Evolutionary conservation across 139 green algal genomes (phyloP).

Genomic region (Microglena sp.): DNA sequence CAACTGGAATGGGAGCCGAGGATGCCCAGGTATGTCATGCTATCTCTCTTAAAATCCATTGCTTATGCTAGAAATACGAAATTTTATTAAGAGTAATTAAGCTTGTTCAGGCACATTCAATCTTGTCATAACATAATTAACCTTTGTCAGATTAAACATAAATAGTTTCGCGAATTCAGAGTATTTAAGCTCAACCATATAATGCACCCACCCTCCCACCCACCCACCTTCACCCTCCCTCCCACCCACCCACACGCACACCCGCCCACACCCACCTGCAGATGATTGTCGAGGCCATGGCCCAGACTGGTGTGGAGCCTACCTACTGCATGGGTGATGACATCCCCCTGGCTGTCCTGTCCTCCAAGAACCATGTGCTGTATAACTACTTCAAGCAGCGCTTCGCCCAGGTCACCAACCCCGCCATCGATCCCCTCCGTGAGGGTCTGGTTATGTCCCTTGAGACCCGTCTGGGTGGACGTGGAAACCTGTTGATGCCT

Average conservation of each 20-base stretch:
- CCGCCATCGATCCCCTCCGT: slow-evolving; percentile 96
- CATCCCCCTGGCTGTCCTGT: slow-evolving; percentile 91
- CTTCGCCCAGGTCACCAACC: slow-evolving; percentile 99
- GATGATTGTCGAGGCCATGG: slow-evolving; percentile 97
- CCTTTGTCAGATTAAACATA: too few relatives aligned
- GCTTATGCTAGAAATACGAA: too few relatives aligned
- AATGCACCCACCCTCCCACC: too few relatives aligned
- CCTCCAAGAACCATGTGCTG: slow-evolving; percentile 66
- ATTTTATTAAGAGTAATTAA: too few relatives aligned
- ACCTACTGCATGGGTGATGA: slow-evolving; percentile 99
- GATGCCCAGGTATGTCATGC: slow-evolving; percentile 71
- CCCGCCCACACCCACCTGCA: slow-evolving; percentile 9
- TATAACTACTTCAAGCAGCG: slow-evolving; percentile 99
- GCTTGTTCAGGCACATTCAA: too few relatives aligned
- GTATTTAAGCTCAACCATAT: neutral
- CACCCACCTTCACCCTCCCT: too few relatives aligned
- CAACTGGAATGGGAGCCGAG: slow-evolving; percentile 55
- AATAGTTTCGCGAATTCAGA: neutral
- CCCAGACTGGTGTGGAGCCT: slow-evolving; percentile 77
- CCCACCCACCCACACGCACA: too few relatives aligned
- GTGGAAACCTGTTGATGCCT: slow-evolving; percentile 92
- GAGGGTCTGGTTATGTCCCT: slow-evolving; percentile 98
- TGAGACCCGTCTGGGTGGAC: slow-evolving; percentile 85
- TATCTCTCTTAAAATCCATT: too few relatives aligned
- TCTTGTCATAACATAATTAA: too few relatives aligned